Evolutionary conservation across 2,329 filamentous ascomycete species (phyloP).

Genomic region (Penicillium sp.): DNA sequence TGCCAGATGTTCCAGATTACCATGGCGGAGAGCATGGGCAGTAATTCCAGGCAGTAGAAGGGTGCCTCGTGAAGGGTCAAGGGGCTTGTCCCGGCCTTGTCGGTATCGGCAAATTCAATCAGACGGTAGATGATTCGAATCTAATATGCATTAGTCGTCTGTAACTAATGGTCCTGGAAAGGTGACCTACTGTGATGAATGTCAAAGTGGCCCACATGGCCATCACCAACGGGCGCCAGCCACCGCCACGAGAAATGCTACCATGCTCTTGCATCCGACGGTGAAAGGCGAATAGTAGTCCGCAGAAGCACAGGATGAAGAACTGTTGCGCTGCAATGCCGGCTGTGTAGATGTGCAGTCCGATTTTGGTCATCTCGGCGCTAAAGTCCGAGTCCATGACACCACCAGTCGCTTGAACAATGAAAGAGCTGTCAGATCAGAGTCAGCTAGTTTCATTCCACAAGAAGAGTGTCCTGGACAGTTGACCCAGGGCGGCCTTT

Average conservation of each 20-base stretch:
- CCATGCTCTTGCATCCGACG: not conserved
- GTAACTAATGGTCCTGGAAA: not conserved
- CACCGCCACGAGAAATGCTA: not conserved
- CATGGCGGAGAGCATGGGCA: slow-evolving; percentile 1
- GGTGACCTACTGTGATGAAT: slow-evolving; percentile 2
- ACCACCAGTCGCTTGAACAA: slow-evolving; percentile 5
- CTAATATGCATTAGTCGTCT: not conserved
- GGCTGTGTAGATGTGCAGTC: slow-evolving; percentile 4
- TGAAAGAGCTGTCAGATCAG: slow-evolving; percentile 1
- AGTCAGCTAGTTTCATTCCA: not conserved
- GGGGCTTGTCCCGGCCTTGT: slow-evolving; percentile 2
- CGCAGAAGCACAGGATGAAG: slow-evolving; percentile 2
- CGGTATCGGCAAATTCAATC: slow-evolving; percentile 3
- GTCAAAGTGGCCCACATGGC: slow-evolving; percentile 2
- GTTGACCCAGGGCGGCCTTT: not conserved
- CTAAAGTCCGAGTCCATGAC: slow-evolving; percentile 6
- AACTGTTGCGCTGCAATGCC: slow-evolving; percentile 4
- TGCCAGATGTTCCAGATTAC: slow-evolving; percentile 6
- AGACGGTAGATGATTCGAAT: slow-evolving; percentile 6
- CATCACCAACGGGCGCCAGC: slow-evolving; percentile 3
- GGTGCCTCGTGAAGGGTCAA: slow-evolving; percentile 1
- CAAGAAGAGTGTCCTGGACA: not conserved
- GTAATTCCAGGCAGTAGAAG: slow-evolving; percentile 6
- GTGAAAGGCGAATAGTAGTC: not conserved
- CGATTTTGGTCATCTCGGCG: not conserved